A percentile compares a stretch with the other conserved stretches of the same genome.
phyloP scores from a whole-genome alignment of 306 rosid genomes.

The Glycine latifolia region DNA sequence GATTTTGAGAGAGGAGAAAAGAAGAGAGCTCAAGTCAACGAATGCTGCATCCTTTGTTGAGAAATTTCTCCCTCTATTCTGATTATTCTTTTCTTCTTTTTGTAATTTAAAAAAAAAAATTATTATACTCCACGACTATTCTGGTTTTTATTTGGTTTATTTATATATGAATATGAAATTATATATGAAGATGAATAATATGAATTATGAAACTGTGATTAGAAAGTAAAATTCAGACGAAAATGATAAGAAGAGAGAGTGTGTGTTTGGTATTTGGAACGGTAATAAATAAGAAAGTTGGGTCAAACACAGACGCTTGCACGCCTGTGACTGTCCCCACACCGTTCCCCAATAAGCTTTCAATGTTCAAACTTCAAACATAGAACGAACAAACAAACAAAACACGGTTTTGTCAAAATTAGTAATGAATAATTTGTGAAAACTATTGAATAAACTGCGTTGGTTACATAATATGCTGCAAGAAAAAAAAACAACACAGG shows the following conservation, averaged over 20 bases:
- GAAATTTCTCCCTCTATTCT: slow-evolving; percentile 42
- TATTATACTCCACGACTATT: background rate
- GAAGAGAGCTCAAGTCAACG: slow-evolving; percentile 52
- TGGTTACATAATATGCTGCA: too few relatives aligned
- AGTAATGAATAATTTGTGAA: background rate
- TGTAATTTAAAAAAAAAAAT: background rate
- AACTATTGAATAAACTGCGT: background rate
- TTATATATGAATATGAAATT: background rate
- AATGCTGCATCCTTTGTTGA: slow-evolving; percentile 47
- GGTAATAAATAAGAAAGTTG: slow-evolving; percentile 44
- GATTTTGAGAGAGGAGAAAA: slow-evolving; percentile 29
- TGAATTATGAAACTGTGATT: slow-evolving; percentile 34
- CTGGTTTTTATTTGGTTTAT: slow-evolving; percentile 31
- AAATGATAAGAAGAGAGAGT: slow-evolving; percentile 5
- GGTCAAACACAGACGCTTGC: slow-evolving; percentile 57
- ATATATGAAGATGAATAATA: too few relatives aligned
- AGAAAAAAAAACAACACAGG: too few relatives aligned
- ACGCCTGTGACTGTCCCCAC: slow-evolving; percentile 66
- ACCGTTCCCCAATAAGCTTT: slow-evolving; percentile 29
- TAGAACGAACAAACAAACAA: background rate
- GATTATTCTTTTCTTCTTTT: slow-evolving; percentile 24
- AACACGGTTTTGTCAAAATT: slow-evolving; percentile 1
- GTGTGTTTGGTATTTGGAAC: background rate
- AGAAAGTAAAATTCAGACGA: slow-evolving; percentile 42
- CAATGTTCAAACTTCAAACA: slow-evolving; percentile 22